Base-by-base conservation (phyloP, 108 stramenopile species). In the Cafeteria roenbergensis region DNA sequence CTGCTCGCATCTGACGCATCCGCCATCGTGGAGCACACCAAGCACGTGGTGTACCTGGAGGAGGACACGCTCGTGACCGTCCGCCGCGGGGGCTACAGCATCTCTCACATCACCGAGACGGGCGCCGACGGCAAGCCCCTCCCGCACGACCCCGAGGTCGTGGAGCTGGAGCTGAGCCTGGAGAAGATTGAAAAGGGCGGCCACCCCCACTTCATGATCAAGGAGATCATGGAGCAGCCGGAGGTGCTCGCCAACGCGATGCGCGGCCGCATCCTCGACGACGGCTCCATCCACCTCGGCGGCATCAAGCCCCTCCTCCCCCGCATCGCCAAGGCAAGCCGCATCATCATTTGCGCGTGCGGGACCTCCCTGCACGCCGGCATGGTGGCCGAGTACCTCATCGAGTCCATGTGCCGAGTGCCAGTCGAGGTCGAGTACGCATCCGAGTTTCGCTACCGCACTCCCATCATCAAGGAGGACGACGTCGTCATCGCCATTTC, bases 1-100 rank as follows among this genome's bases (percentile, higher is more conserved):
- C 90, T 88, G 71, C 80, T 99, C 54, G 97, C 97, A 31, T 88
- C 87, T 27, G 97, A 99, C 75, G 94, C 94, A 0, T 85, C 92
- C 3, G 97, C 97, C 9, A 94, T 99, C 78, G 93, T 90, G 70
- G 77, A 92, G 51, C 89, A 93, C 86, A 96, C 97, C 24, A 93
- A 95, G 73, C 91, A 92, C 48, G 95, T 93, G 64, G 92, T 96
- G 67, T 88, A 87, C 59, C 88, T 99, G 29, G 65, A 55, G 25
- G 63, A 64, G 22, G 64, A 54, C 31, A 50, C 64, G 14, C 22
- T 65, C 14, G 70, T 71, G 35, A 24, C 37, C 25, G 48, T 29
- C 63, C 20, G 8, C 26, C 62, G 54, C 9, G 31, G 1, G 42
- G 29, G 21, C 2, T 12, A 57, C 4, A 24, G 22, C 20, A 28